Base-by-base conservation (phyloP, 805 yeast species). In the Komagataella pseudopastoris region DNA sequence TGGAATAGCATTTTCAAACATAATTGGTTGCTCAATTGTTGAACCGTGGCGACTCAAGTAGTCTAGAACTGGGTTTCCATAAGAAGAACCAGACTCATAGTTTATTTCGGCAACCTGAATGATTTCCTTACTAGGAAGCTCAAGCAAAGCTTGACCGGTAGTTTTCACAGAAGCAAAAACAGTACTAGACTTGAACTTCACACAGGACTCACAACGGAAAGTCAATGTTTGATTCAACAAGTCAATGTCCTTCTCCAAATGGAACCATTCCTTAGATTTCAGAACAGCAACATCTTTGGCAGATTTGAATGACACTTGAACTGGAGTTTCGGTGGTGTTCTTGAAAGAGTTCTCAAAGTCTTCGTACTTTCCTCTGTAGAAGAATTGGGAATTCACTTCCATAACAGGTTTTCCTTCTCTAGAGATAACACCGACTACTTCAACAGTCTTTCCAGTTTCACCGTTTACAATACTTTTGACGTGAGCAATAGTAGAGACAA, bases 181-280 rank as follows among this genome's bases (percentile, higher is more conserved):
- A 50, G 76, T 72, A 55, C 81, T 84, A 63, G 82, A 75, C 75
- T 86, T 87, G 78, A 78, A 91, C 56, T 85, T 79, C 63, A 87
- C 83, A 56, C 83, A 80, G 44, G 98, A 86, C 64, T 85, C 83
- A 60, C 88, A 83, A 71, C 96, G 83, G 78, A 93, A 91, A 46
- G 88, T 87, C 65, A 93, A 76, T 49, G 85, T 81, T 74, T 89
- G 80, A 63, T 82, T 80, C 60, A 87, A 74, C 61, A 93, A 74
- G 56, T 87, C 89, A 58, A 80, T 71, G 48, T 76, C 79, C 54
- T 77, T 79, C 60, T 75, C 72, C 60, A 87, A 76, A 63, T 88
- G 88, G 81, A 95, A 91, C 99, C 99, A 93, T 71, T 93, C 98
- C 77, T 93, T 93, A 23, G 98, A 88, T 63, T 80, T 80, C 68